Evolutionary conservation across 2,329 filamentous ascomycete species (phyloP).

Genomic region (Trichoderma sp.): DNA sequence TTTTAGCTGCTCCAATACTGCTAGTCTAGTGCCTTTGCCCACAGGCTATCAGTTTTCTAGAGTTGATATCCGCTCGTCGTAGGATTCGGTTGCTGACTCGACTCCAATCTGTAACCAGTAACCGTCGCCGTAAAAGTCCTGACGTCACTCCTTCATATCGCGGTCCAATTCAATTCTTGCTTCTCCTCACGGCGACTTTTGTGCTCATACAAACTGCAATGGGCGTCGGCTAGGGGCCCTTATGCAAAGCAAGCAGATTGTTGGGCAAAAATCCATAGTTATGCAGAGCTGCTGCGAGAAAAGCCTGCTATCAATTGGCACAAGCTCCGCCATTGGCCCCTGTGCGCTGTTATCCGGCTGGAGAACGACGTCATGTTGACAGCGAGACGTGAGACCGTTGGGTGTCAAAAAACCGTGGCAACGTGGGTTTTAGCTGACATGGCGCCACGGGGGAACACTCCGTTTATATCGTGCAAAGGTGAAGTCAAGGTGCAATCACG

Average conservation of each 20-base stretch:
- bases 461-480: not conserved
- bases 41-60: not conserved
- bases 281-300: constrained; percentile 13
- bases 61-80: not conserved
- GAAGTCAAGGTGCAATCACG: not conserved
- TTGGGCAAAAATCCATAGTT: constrained; percentile 2
- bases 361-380: constrained; percentile 16
- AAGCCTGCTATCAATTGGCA: constrained; percentile 5
- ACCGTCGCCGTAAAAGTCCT: not conserved
- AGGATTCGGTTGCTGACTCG: not conserved
- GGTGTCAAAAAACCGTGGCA: not conserved
- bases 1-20: not conserved
- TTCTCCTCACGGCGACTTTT: constrained; percentile 9
- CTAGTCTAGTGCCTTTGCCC: not conserved
- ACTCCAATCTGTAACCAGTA: not conserved
- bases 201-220: not conserved
- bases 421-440: not conserved
- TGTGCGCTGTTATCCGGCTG: not conserved
- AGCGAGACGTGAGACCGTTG: not conserved
- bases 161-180: not conserved
- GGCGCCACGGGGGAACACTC: not conserved
- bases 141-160: not conserved
- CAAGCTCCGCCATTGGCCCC: constrained; percentile 14
- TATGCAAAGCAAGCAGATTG: constrained; percentile 8
- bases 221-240: not conserved